Evolutionary conservation across 768 basidiomycete genomes (phyloP).

Genomic region (Coprinopsis sp.): DNA sequence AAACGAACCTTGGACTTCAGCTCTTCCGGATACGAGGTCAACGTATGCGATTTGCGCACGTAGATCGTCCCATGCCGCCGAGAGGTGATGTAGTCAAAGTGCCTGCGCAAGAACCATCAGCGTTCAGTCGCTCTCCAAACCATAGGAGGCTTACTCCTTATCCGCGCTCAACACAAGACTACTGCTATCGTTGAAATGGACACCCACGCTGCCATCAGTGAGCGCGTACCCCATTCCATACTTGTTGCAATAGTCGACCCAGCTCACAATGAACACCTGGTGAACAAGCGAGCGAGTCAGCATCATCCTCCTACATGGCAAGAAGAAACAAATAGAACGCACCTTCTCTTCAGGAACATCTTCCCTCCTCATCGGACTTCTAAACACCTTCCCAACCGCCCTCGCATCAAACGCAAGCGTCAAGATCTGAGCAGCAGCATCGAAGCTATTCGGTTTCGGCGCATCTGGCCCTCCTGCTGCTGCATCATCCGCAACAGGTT

Average conservation of each 20-base stretch:
- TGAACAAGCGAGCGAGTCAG: too few relatives aligned
- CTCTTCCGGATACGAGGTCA: conserved; percentile 71
- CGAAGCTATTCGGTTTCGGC: conserved; percentile 53
- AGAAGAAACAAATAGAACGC: too few relatives aligned
- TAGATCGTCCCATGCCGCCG: conserved; percentile 62
- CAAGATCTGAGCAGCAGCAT: conserved; percentile 51
- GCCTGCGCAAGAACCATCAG: conserved; percentile 39
- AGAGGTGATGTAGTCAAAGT: conserved; percentile 84
- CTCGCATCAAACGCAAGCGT: conserved; percentile 65
- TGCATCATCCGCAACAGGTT: conserved; percentile 7
- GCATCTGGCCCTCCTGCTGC: conserved; percentile 13
- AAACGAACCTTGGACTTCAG: conserved; percentile 87
- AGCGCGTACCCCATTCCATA: conserved; percentile 99
- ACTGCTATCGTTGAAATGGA: conserved; percentile 96
- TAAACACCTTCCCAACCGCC: conserved; percentile 56
- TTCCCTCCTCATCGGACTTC: conserved; percentile 1
- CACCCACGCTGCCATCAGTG: conserved; percentile 91
- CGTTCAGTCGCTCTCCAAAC: conserved; percentile 5
- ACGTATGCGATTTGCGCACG: conserved; percentile 65
- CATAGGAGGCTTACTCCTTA: conserved; percentile 60
- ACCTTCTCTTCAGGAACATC: conserved; percentile 57
- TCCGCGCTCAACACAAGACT: conserved; percentile 80
- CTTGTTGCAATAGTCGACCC: conserved; percentile 99
- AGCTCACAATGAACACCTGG: conserved; percentile 95
- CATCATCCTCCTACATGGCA: too few relatives aligned